A percentile compares a stretch with the other conserved stretches of the same genome.
Evolutionary conservation across 164 flowering plant species (phyloP).

Genomic region (Buxus sempervirens): DNA sequence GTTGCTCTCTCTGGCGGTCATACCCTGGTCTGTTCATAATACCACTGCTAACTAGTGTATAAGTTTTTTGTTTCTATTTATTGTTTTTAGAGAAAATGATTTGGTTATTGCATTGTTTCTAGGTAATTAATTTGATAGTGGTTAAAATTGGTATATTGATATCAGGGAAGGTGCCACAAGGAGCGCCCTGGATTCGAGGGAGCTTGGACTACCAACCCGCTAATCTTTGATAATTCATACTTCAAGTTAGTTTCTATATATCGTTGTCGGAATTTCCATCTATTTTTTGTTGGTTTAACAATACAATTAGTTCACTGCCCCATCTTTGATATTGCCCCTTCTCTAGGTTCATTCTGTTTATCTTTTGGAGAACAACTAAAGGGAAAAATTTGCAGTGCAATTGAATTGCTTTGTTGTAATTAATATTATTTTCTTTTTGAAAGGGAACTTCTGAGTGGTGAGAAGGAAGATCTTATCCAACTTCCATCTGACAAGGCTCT

Average conservation of each 20-base stretch:
- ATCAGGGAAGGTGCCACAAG: conserved; percentile 63
- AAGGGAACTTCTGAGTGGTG: conserved; percentile 50
- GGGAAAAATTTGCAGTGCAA: too few relatives aligned
- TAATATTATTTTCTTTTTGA: neutral
- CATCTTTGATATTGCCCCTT: too few relatives aligned
- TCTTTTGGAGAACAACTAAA: too few relatives aligned
- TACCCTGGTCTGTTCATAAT: conserved; percentile 37
- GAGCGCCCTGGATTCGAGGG: conserved; percentile 72
- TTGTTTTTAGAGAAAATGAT: too few relatives aligned
- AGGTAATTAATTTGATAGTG: too few relatives aligned
- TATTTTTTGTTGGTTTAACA: too few relatives aligned
- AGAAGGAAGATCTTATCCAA: conserved; percentile 51
- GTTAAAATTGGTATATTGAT: too few relatives aligned
- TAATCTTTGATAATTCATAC: conserved; percentile 54
- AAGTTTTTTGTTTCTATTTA: neutral
- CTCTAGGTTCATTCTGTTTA: too few relatives aligned
- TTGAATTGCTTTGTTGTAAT: too few relatives aligned
- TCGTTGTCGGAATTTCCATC: too few relatives aligned
- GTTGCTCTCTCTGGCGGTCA: conserved; percentile 64
- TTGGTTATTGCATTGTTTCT: neutral
- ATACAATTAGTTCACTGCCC: too few relatives aligned
- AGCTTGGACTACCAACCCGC: conserved; percentile 56
- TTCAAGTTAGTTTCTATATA: conserved; percentile 32
- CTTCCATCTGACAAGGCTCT: conserved; percentile 54
- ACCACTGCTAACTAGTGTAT: too few relatives aligned